Conservation (phyloP, 2,329 filamentous ascomycete genomes). For the Plenodomus biglobosus region DNA sequence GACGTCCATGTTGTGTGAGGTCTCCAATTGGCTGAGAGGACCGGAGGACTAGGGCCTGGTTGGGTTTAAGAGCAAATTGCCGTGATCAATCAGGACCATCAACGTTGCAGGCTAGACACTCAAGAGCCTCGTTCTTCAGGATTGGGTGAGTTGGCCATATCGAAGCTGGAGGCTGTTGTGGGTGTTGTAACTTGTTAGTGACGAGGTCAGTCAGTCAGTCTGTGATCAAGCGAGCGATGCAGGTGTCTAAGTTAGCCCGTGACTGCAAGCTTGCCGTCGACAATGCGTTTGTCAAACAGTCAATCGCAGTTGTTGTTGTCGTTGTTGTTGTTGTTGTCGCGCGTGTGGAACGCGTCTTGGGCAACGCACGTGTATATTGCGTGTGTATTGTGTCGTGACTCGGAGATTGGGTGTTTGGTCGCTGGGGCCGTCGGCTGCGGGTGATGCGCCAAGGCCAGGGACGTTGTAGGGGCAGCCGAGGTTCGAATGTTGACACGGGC, state of each 20-base stretch:
- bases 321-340: neutral
- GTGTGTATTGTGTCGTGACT: neutral
- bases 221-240: constrained; percentile 13
- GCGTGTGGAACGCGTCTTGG: neutral
- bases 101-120: neutral
- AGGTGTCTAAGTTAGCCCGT: no score
- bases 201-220: constrained; percentile 15
- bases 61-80: neutral
- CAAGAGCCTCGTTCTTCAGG: neutral
- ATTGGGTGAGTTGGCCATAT: constrained; percentile 8
- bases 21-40: neutral
- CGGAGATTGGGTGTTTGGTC: constrained; percentile 4
- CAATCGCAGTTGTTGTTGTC: neutral
- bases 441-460: constrained; percentile 19
- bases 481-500: constrained; percentile 20
- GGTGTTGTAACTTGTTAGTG: constrained; percentile 13
- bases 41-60: no score
- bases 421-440: constrained; percentile 3
- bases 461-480: constrained; percentile 17
- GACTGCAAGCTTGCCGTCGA: constrained; percentile 1
- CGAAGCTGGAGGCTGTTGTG: neutral
- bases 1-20: constrained; percentile 56
- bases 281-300: constrained; percentile 11
- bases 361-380: neutral
- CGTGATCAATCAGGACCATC: neutral